Evolutionary conservation across 2,329 filamentous ascomycete genomes (phyloP), one percentile per base, ranked within the genome.

Genomic region (Fusarium devonianum): DNA sequence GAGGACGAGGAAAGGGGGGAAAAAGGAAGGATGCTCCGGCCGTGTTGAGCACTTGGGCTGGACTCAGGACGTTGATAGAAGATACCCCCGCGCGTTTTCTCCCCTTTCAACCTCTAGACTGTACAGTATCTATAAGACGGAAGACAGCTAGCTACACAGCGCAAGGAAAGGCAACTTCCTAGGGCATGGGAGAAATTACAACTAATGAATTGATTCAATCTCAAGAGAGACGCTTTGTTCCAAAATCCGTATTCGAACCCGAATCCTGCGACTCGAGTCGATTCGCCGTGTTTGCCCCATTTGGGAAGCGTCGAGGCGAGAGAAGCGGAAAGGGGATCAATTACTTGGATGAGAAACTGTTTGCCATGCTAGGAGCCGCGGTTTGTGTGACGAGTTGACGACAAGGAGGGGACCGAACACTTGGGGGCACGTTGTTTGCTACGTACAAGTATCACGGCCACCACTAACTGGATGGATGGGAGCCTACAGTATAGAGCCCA

Each of bases 41-140:
- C 53, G 34, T 54, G 49, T 36, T 53, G 53, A 58, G 60, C 63
- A 54, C 53, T 57, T 66, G 64, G 67, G 65, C 67, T 64, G 67
- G 65, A 63, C 67, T 69, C 62, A 64, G 61, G 58, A 66, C 47
- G 48, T 52, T 61, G 56, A 62, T 62, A 66, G 56, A 70, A 61
- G 68, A 70, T 69, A 69, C 67, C 64, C 62, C 60, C 54, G 59
- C 51, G 55, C 49, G 54, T 49, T 60, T 53, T 26, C 39, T 47
- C 56, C 63, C 55, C 43, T 63, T 55, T 36, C 49, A 52, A 46
- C 51, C 48, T 64, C 56, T 58, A 60, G 43, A 65, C 54, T 67
- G 62, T 67, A 64, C 57, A 67, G 47, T 64, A 66, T 51, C 41
- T 57, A 53, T 40, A 57, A 59, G 48, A 59, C 36, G 49, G 25